Base-by-base conservation (phyloP, 176 grass and related monocot genomes). In the Cenchrus purpureus region DNA sequence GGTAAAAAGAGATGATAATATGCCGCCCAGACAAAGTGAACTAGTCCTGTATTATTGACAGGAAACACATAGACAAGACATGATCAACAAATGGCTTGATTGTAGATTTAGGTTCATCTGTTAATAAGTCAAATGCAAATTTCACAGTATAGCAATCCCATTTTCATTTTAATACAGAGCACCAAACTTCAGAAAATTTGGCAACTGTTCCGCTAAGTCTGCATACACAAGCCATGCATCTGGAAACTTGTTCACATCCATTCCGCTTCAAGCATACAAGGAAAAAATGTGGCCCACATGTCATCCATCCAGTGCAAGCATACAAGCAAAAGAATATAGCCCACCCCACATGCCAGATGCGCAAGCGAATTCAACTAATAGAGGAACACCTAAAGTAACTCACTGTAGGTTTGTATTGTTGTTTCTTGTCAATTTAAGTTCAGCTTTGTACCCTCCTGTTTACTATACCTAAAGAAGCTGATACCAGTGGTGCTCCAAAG, bases 41-140 rank as follows among this genome's bases (percentile, higher is more conserved):
- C 64, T 62, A 25, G 59, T 25, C 14, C 62, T n/a, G 5, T 46
- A 71, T 31, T 65, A 34, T 46, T 44, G 50, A 71, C 37, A 57
- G 2, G 46, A 25, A 69, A 32, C 40, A 16, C 12, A 66, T 40
- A n/a, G 15, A 52, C 5, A 77, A 12, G 29, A 19, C 57, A 62
- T 46, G 5, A 32, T 65, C 22, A 49, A 65, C 8, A 63, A 14
- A 25, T 37, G 32, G 62, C 28, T 65, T 65, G 28, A 15, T 12
- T 65, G 4, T 15, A 54, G 6, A 54, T 50, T 20, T 15, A 77
- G 44, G 43, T 61, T 3, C 19, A 9, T 61, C 37, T 61, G 11
- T 68, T 45, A 59, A 59, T 2, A 42, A 58, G 15, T 56, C 31
- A 65, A 69, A 61, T 43, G 25, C 54, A 78, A 77, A 82, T 22